Evolutionary conservation across 1,139 yeast genomes (phyloP).

Genomic region (Protomyces macrosporus): DNA sequence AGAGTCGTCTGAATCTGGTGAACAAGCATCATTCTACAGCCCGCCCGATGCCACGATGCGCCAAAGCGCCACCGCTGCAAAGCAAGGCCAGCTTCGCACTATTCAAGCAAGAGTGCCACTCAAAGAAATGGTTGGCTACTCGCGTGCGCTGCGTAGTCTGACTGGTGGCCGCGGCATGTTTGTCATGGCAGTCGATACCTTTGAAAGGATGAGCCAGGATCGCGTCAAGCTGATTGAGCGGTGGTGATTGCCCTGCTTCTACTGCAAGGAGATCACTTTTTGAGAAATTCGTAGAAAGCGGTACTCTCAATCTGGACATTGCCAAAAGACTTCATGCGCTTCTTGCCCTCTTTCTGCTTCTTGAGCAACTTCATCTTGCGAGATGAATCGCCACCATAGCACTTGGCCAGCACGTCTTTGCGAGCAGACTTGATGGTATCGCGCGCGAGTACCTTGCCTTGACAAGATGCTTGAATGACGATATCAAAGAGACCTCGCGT

Average conservation of each 20-base stretch:
- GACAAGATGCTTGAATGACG: conserved; percentile 86
- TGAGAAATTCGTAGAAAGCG: conserved; percentile 21
- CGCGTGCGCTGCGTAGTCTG: conserved; percentile 67
- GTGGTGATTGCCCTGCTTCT: background rate
- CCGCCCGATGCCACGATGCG: conserved; percentile 44
- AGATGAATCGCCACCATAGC: conserved; percentile 87
- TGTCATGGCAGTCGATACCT: conserved; percentile 70
- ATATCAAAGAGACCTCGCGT: conserved; percentile 85
- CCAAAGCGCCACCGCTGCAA: conserved; percentile 34
- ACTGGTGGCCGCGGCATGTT: conserved; percentile 88
- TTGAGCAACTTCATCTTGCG: conserved; percentile 81
- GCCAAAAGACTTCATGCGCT: conserved; percentile 73
- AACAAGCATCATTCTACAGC: conserved; percentile 38
- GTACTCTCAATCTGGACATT: conserved; percentile 44
- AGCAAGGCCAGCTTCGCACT: conserved; percentile 37
- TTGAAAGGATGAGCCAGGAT: conserved; percentile 51
- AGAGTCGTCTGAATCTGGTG: conserved; percentile 30
- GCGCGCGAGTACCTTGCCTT: conserved; percentile 74
- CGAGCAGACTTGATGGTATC: conserved; percentile 90
- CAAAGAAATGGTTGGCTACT: conserved; percentile 84
- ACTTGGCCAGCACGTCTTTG: conserved; percentile 83
- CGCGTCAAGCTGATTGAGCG: background rate
- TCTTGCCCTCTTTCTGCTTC: conserved; percentile 92
- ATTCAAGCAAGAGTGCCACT: conserved; percentile 79
- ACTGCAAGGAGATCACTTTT: background rate